These are phyloP conservation scores for Claviceps lovelessii DNA, from an alignment of 2,329 filamentous ascomycete species.

Conservation along the genomic window DNA sequence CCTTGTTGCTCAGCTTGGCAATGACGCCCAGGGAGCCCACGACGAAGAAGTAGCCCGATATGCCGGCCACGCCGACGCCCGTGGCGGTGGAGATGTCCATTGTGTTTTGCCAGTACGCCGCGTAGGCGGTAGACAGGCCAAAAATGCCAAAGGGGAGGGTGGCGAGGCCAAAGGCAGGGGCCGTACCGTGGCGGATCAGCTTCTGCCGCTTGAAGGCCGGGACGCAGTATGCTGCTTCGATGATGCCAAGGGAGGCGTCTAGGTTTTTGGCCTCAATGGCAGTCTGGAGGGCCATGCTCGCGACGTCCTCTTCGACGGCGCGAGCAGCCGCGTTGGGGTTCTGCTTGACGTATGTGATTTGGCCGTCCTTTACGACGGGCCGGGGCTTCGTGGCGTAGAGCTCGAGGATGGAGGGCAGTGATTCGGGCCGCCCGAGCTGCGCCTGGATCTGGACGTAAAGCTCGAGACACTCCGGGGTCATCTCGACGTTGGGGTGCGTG, in stretches of 20 bases:
- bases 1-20: slow-evolving; percentile 74
- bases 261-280: slow-evolving; percentile 72
- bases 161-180: slow-evolving; percentile 42
- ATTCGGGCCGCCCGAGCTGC: slow-evolving; percentile 55
- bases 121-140: slow-evolving; percentile 43
- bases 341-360: slow-evolving; percentile 43
- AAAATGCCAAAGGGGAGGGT: slow-evolving; percentile 57
- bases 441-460: slow-evolving; percentile 66
- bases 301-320: slow-evolving; percentile 57
- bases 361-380: slow-evolving; percentile 45
- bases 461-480: slow-evolving; percentile 57
- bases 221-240: slow-evolving; percentile 54
- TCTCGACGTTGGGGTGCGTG: slow-evolving; percentile 61
- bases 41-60: slow-evolving; percentile 69
- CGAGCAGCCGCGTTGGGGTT: slow-evolving; percentile 56
- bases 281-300: slow-evolving; percentile 59
- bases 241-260: slow-evolving; percentile 59
- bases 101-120: slow-evolving; percentile 39
- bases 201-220: slow-evolving; percentile 55
- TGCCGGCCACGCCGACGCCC: slow-evolving; percentile 62
- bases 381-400: slow-evolving; percentile 74
- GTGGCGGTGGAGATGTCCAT: slow-evolving; percentile 67
- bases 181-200: slow-evolving; percentile 46
- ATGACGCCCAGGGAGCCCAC: slow-evolving; percentile 72
- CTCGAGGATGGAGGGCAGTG: slow-evolving; percentile 64